Percentiles rank a stretch among this genome's conserved stretches.
Conservation (phyloP, 441 rosid genomes). For the Raphanus hybrid region DNA sequence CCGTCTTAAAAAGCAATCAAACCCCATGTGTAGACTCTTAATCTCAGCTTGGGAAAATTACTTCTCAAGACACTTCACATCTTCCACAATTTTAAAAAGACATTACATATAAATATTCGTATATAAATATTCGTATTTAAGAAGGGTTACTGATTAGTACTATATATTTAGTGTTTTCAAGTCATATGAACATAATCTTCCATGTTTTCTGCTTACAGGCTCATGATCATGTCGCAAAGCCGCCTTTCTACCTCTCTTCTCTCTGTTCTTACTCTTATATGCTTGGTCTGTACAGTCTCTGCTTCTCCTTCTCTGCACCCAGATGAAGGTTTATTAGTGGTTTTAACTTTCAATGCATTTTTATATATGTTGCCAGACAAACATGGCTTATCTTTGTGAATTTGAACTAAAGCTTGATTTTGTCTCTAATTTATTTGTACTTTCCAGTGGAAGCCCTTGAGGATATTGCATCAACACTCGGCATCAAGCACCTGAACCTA, state of each 20-base stretch:
- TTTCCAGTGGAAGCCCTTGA: constrained; percentile 39
- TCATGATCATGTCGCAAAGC: constrained; percentile 34
- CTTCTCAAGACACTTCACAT: constrained; percentile 31
- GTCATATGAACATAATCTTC: constrained; percentile 19
- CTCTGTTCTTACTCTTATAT: constrained; percentile 18
- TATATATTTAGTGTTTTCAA: constrained; percentile 13
- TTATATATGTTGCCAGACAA: neutral
- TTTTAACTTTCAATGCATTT: constrained; percentile 17
- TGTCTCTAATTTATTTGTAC: constrained; percentile 1
- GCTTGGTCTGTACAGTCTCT: constrained; percentile 11
- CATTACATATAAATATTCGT: constrained; percentile 1
- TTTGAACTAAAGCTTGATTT: neutral
- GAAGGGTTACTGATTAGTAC: constrained; percentile 1
- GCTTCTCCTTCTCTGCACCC: constrained; percentile 43
- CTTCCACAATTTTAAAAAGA: constrained; percentile 22
- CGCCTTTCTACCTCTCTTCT: neutral
- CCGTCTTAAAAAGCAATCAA: constrained; percentile 29
- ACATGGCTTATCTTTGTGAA: neutral
- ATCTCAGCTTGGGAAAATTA: constrained; percentile 30
- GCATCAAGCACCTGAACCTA: constrained; percentile 35
- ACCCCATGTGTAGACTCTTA: constrained; percentile 36
- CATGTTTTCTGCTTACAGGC: constrained; percentile 25
- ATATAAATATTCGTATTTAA: neutral
- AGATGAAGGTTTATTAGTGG: constrained; percentile 34
- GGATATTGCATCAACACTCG: constrained; percentile 32